Percentiles rank a stretch among this genome's conserved stretches.
Evolutionary conservation across 225 moss, liverwort and hornwort species (phyloP).

Genomic region (Physcomitrellopsis africana): DNA sequence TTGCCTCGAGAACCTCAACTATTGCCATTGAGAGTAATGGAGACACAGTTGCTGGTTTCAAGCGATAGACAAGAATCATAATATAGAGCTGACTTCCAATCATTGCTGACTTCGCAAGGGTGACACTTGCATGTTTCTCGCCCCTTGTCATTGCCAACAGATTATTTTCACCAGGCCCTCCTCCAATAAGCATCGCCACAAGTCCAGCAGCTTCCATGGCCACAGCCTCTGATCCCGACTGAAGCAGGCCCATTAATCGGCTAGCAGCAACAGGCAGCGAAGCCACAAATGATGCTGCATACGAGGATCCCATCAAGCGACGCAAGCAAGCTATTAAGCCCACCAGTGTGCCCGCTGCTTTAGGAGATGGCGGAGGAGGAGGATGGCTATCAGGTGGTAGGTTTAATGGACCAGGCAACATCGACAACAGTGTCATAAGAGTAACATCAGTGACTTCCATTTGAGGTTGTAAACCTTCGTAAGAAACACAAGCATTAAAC

Average conservation of each 20-base stretch:
- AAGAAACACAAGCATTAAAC: slow-evolving; percentile 87
- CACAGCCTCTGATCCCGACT: slow-evolving; percentile 85
- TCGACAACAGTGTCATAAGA: slow-evolving; percentile 76
- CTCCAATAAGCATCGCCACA: slow-evolving; percentile 78
- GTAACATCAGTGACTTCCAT: slow-evolving; percentile 85
- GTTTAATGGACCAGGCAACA: slow-evolving; percentile 78
- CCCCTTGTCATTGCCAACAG: slow-evolving; percentile 54
- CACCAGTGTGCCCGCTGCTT: slow-evolving; percentile 85
- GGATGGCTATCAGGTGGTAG: slow-evolving; percentile 76
- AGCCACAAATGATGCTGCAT: slow-evolving; percentile 75
- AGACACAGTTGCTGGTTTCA: slow-evolving; percentile 72
- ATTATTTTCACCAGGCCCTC: slow-evolving; percentile 69
- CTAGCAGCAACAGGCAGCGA: slow-evolving; percentile 78
- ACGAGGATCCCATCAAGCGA: slow-evolving; percentile 76
- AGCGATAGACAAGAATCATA: slow-evolving; percentile 71
- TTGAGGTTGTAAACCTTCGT: slow-evolving; percentile 66
- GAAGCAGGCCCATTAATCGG: slow-evolving; percentile 72
- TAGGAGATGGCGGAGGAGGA: slow-evolving; percentile 85
- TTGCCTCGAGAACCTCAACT: slow-evolving; percentile 85
- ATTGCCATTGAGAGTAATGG: slow-evolving; percentile 88
- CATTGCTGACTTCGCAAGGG: slow-evolving; percentile 71
- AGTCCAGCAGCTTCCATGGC: slow-evolving; percentile 79
- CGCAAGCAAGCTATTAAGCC: slow-evolving; percentile 79
- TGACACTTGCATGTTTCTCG: slow-evolving; percentile 74
- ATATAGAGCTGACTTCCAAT: slow-evolving; percentile 70